A percentile compares a stretch with the other conserved stretches of the same genome.
Conservation (phyloP, 768 basidiomycete genomes). For the Candolleomyces eurysporus region DNA sequence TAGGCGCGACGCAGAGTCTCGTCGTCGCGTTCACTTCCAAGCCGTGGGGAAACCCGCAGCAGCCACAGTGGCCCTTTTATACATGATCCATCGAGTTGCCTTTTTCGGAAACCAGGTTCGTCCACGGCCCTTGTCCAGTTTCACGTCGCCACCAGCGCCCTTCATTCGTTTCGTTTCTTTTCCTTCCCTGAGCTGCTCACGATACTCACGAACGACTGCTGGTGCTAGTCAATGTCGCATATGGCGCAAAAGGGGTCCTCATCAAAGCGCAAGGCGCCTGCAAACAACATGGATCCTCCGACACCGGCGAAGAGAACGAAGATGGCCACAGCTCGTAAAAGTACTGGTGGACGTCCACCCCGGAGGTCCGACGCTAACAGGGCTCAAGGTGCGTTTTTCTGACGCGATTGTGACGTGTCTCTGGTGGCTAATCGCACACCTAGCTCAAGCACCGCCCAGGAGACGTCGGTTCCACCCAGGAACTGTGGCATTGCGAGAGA, state of each 20-base stretch:
- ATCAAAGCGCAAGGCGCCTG: conserved; percentile 47
- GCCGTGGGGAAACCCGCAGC: background rate
- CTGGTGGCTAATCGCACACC: too few relatives aligned
- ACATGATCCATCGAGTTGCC: background rate
- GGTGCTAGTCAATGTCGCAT: conserved; percentile 55
- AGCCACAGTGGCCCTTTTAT: background rate
- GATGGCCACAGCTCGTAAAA: conserved; percentile 74
- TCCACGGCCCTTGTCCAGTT: conserved; percentile 1
- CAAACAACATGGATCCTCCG: conserved; percentile 41
- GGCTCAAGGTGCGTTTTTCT: conserved; percentile 7
- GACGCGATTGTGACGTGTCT: background rate
- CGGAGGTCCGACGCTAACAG: conserved; percentile 19
- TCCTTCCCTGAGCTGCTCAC: conserved; percentile 2
- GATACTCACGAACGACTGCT: conserved; percentile 6
- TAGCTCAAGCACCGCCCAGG: conserved; percentile 35
- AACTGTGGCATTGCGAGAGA: conserved; percentile 87
- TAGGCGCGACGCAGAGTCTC: conserved; percentile 5
- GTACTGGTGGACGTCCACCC: conserved; percentile 69
- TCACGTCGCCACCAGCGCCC: conserved; percentile 1
- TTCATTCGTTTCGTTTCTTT: conserved; percentile 7
- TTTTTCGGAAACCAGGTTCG: conserved; percentile 7
- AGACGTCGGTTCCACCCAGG: conserved; percentile 81
- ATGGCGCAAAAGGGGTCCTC: conserved; percentile 54
- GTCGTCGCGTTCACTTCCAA: conserved; percentile 9
- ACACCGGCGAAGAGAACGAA: conserved; percentile 52